Evolutionary conservation across 2,329 filamentous ascomycete species (phyloP).

Genomic region (Microsporum canis): DNA sequence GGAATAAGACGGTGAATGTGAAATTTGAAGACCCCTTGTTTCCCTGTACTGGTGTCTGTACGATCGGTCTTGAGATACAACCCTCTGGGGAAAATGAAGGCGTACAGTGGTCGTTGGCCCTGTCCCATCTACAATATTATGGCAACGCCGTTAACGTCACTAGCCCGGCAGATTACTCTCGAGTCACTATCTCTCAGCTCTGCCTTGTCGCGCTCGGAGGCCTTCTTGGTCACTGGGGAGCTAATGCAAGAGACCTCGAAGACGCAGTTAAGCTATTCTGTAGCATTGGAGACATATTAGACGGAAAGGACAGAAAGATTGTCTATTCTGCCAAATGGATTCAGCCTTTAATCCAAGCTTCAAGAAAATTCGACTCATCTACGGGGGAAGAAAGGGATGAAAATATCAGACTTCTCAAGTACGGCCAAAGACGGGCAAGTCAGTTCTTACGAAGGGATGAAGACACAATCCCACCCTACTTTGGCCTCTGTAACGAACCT

Average conservation of each 20-base stretch:
- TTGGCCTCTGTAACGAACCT: neutral
- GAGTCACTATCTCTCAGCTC: neutral
- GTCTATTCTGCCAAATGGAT: neutral
- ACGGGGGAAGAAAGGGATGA: neutral
- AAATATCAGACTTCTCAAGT: neutral
- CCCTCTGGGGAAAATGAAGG: neutral
- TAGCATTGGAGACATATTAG: neutral
- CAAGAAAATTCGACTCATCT: neutral
- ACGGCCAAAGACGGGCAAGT: neutral
- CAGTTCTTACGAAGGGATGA: neutral
- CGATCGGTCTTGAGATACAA: neutral
- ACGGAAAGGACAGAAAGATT: neutral
- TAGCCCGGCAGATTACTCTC: neutral
- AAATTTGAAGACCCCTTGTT: conserved; percentile 1
- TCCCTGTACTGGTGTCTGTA: neutral
- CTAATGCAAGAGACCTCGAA: neutral
- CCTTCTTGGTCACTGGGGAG: neutral
- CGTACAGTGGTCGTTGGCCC: conserved; percentile 3
- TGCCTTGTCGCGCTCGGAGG: neutral
- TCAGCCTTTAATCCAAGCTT: neutral
- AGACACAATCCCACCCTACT: neutral
- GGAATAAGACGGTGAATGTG: conserved; percentile 15
- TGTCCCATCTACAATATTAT: conserved; percentile 5
- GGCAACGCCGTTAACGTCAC: neutral
- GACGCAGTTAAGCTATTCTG: neutral